These are phyloP conservation scores for Coniochaeta sp. DNA, from an alignment of 2,329 filamentous ascomycete species.

Conservation along the genomic window DNA sequence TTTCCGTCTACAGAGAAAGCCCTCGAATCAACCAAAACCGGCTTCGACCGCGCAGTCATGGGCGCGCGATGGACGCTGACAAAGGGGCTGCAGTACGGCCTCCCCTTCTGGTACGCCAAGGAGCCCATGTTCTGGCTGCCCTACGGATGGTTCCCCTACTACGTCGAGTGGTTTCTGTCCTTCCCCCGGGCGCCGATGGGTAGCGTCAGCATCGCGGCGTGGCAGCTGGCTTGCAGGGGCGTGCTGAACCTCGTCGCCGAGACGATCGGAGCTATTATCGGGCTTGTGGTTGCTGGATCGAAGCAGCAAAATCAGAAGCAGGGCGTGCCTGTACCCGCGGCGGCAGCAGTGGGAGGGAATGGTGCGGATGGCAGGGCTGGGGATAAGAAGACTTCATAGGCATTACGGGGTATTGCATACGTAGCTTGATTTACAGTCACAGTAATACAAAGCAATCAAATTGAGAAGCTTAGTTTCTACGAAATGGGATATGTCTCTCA, in stretches of 20 bases:
- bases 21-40: constrained; percentile 57
- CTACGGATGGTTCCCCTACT: constrained; percentile 84
- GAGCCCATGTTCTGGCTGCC: constrained; percentile 92
- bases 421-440: neutral
- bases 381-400: neutral
- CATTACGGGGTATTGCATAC: no score
- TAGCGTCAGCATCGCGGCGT: constrained; percentile 88
- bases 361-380: constrained; percentile 13
- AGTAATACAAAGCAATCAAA: neutral
- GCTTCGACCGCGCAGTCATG: constrained; percentile 70
- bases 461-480: no score
- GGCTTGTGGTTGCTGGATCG: constrained; percentile 32
- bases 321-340: constrained; percentile 23
- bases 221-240: constrained; percentile 79
- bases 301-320: constrained; percentile 22
- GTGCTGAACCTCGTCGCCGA: constrained; percentile 68
- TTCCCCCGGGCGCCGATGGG: constrained; percentile 87
- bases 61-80: constrained; percentile 71
- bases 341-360: neutral
- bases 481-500: constrained; percentile 60
- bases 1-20: constrained; percentile 40
- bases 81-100: constrained; percentile 71
- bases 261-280: constrained; percentile 50
- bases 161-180: constrained; percentile 85
- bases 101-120: constrained; percentile 87